These are phyloP conservation scores for Geotrichum siamense DNA, from an alignment of 1,139 yeast genomes.

Conservation along the genomic window DNA sequence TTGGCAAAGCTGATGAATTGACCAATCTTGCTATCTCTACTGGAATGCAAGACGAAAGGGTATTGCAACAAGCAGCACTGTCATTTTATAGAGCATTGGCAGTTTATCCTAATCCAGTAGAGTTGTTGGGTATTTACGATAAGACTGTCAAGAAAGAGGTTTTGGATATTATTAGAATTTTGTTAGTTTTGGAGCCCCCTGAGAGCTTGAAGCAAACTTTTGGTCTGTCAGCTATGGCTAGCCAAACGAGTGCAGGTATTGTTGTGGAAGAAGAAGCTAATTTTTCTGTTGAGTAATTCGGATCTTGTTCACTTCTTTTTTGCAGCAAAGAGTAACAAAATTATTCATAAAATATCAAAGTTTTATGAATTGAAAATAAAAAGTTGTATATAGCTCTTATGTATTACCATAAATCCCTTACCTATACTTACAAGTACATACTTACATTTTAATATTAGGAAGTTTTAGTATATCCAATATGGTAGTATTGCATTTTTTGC, in stretches of 20 bases:
- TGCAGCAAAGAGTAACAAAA: too few relatives aligned
- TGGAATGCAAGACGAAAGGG: constrained; percentile 17
- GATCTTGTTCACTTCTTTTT: too few relatives aligned
- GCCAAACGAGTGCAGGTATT: constrained; percentile 9
- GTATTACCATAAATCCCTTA: too few relatives aligned
- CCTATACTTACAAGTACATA: too few relatives aligned
- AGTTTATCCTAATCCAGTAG: constrained; percentile 92
- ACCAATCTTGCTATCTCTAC: constrained; percentile 24
- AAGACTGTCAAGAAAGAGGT: constrained; percentile 76
- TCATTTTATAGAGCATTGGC: constrained; percentile 92
- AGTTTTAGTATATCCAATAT: too few relatives aligned
- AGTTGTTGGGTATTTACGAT: constrained; percentile 80
- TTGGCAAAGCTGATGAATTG: constrained; percentile 64
- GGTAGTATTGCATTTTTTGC: too few relatives aligned
- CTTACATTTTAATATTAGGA: too few relatives aligned
- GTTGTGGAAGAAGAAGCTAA: background rate
- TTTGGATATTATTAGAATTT: constrained; percentile 73
- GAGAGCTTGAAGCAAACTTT: constrained; percentile 65
- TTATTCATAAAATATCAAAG: too few relatives aligned
- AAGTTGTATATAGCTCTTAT: too few relatives aligned
- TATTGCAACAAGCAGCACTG: constrained; percentile 63
- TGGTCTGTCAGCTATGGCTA: constrained; percentile 38
- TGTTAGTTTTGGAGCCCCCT: constrained; percentile 89
- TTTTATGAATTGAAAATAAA: too few relatives aligned
- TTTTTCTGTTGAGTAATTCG: constrained; percentile 1